Base-by-base conservation (phyloP, 2,329 filamentous ascomycete genomes). In the Nemania sp. region DNA sequence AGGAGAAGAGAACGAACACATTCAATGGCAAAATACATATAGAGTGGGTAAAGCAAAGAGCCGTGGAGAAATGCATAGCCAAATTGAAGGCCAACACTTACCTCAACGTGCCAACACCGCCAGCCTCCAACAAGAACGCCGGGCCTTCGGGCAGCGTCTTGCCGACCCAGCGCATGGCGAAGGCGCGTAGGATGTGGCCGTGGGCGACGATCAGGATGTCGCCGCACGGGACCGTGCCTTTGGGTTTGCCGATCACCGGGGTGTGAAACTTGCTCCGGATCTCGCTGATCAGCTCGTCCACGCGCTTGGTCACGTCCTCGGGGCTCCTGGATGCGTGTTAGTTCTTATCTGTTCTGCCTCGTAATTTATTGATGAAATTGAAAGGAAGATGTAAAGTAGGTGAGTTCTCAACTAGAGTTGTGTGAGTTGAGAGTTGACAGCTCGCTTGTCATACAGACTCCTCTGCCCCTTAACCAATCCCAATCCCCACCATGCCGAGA, bases 121-220 rank as follows among this genome's bases (percentile, higher is more conserved):
- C 90, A 5, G 90, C 89, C 70, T 97, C 92, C n/a, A 97, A 75
- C 57, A 96, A 77, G 68, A 97, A 84, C 5, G 86, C 82, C 33
- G 90, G 88, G 6, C 88, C 91, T 44, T 91, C 86, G 49, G 83
- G 81, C 54, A 97, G 76, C 11, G 82, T 78, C 74, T 88, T 88
- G 0, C 84, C 83, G 0, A 86, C 81, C 92, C 92, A 97, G 26
- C 91, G 80, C 77, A 93, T 90, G 6, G 92, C 91, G 70, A 97
- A 91, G 0, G 90, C 90, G 14, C 92, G 80, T 48, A 97, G 75
- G 52, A 96, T 93, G 73, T 96, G 92, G 0, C 92, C 92, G 68
- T 97, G 92, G 19, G 90, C 92, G 5, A 97, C 90, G 43, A 96
- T 78, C 20, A 93, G 71, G 15, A 93, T 83, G 70, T 93, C 89